Evolutionary conservation across 495 filamentous ascomycete genomes (phyloP), one percentile per base, ranked within the genome.

Genomic region (Podospora sp.): DNA sequence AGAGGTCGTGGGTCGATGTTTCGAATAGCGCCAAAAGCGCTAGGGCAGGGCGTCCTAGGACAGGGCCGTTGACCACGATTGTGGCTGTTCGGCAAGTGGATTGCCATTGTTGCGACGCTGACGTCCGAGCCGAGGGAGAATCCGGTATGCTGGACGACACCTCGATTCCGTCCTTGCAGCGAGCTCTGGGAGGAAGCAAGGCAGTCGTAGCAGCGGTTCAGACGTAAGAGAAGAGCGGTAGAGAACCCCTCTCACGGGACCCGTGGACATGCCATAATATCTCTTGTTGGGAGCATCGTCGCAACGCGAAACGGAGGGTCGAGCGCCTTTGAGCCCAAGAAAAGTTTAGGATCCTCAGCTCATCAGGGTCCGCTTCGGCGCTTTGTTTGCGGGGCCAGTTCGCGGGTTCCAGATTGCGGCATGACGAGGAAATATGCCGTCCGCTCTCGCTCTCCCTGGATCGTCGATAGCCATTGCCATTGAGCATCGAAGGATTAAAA

Each of bases 381-480:
- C 56, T 33, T 59, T 33, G 56, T 59, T 25, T 20, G 24, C 56
- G 56, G 56, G 33, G 52, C 52, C 52, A 24, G 8, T 26, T 26
- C 52, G 21, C 21, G 52, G 49, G 20, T 55, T 55, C 52, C 52
- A 55, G 52, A 55, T 55, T 52, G 49, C 49, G 16, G 49, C 49
- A 52, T 52, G 24, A 57, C 24, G 25, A 1, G 6, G 24, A 22
- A 59, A 59, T 16, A 6, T 33, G 56, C 56, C 56, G 24, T 20
- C 56, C 56, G n/a, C 9, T 6, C 21, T 20, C 6, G 9, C 18
- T 29, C 56, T 33, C 56, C 56, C 26, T 59, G 25, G 26, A 27
- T 22, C 26, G 21, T 33, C 29, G 29, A 8, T 8, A 8, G 29
- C 29, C 29, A 4, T 33, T 8, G 29, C 29, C 29, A 59, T 59